Evolutionary conservation across 768 basidiomycete species (phyloP).

Genomic region (Suillus decipiens): DNA sequence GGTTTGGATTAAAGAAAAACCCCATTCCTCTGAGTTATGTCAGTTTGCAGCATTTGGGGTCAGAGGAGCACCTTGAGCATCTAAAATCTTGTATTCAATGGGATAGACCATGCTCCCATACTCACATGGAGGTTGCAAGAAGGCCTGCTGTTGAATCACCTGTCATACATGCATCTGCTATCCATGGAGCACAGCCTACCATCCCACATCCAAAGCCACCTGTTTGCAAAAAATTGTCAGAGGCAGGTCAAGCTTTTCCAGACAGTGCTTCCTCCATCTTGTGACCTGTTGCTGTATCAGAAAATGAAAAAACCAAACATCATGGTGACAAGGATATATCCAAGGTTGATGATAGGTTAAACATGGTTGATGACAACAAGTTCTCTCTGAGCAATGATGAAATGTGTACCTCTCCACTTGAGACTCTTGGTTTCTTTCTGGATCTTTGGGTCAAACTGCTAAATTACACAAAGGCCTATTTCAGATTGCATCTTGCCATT

Average conservation of each 20-base stretch:
- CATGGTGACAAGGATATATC: background rate
- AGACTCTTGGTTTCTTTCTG: background rate
- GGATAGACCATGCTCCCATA: background rate
- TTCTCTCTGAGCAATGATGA: background rate
- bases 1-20: background rate
- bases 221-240: background rate
- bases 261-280: background rate
- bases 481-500: background rate
- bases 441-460: constrained; percentile 3
- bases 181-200: background rate
- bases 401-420: background rate
- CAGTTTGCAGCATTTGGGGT: background rate
- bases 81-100: background rate
- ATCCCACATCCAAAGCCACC: background rate
- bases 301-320: background rate
- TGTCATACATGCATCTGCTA: background rate
- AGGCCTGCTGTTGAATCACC: background rate
- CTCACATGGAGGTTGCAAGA: background rate
- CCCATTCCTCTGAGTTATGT: background rate
- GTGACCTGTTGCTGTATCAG: background rate
- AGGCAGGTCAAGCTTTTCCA: background rate
- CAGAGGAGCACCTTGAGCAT: background rate
- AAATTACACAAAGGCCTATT: background rate
- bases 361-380: background rate
- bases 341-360: background rate